Percentiles rank a stretch among this genome's conserved stretches.
Evolutionary conservation across 208 protist genomes (phyloP).

Genomic region (Acanthamoeba lenticulata): DNA sequence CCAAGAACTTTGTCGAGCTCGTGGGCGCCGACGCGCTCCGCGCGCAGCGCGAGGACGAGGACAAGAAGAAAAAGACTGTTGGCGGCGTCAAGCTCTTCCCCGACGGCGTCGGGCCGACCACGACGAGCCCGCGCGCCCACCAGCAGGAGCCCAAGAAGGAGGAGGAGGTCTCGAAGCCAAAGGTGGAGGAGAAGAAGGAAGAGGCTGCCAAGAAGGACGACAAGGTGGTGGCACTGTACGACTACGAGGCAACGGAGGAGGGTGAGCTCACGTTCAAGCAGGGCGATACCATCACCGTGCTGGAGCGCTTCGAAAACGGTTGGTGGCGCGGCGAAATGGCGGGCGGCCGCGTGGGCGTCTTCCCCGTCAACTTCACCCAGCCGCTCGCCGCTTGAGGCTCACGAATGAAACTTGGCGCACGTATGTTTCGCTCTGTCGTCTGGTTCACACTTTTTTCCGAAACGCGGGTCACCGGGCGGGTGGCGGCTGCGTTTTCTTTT

Average conservation of each 20-base stretch:
- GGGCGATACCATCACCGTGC: constrained; percentile 42
- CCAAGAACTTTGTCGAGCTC: constrained; percentile 59
- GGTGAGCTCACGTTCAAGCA: constrained; percentile 58
- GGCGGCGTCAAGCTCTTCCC: background rate
- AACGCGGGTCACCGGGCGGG: too few relatives aligned
- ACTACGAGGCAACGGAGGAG: constrained; percentile 54
- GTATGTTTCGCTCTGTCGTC: background rate
- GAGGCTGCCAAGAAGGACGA: background rate
- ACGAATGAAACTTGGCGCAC: background rate
- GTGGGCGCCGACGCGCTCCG: background rate
- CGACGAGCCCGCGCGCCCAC: background rate
- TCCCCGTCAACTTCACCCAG: constrained; percentile 65
- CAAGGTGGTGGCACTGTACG: constrained; percentile 20
- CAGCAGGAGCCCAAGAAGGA: background rate
- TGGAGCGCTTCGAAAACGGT: background rate
- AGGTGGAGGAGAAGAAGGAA: background rate
- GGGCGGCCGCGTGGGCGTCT: constrained; percentile 40
- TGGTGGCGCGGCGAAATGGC: constrained; percentile 66
- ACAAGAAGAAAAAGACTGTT: background rate
- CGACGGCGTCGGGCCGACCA: background rate
- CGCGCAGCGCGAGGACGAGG: background rate
- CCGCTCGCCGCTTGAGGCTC: background rate
- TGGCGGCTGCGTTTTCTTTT: too few relatives aligned
- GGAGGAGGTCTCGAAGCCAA: background rate
- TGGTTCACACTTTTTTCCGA: background rate